Evolutionary conservation across 495 filamentous ascomycete species (phyloP), one percentile per base, ranked within the genome.

Genomic region (Pseudotulostoma volvatum): DNA sequence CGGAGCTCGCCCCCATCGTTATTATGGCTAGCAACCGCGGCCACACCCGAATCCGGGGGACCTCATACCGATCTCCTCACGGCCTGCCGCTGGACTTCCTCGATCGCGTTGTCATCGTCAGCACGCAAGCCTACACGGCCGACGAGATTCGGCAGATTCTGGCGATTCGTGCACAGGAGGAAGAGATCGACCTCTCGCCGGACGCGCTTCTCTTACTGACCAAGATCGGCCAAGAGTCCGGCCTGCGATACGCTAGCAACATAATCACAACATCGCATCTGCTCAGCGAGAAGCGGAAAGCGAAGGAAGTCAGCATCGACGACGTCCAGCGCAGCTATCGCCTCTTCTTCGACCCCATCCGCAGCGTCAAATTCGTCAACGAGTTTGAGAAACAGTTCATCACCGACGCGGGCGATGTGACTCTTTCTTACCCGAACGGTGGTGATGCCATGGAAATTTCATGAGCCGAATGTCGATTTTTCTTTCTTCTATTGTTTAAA

Each of bases 1-100:
- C 79, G 16, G 86, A 94, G 45, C 70, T 99, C 13, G 84, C 88
- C 1, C 90, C 90, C 21, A 90, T 99, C 51, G 87, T 99, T 56
- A 96, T 99, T 59, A 95, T 99, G 86, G 90, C 90, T n/a, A 90
- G 81, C 69, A 99, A 99, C 59, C 72, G 90, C 20, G 90, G 90
- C 38, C 74, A 86, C 50, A 79, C 88, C n/a, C 73, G 75, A 35
- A 94, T 99, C 47, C 73, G 92, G 8, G 90, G 92, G 21, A 99
- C 92, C 21, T 84, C 78, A 47, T 90, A 93, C 60, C 78, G 73
- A 40, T 84, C 79, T 41, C 88, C 90, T 1, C 90, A 96, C 57
- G 90, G 90, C 1, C 61, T 99, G 3, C 90, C 92, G 0, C 76
- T 95, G 19, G 90, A 99, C 55, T 93, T 99, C 63, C 73, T 96